These are phyloP conservation scores for Globisporangium carolinianum DNA, from an alignment of 352 stramenopile genomes.

Conservation along the genomic window DNA sequence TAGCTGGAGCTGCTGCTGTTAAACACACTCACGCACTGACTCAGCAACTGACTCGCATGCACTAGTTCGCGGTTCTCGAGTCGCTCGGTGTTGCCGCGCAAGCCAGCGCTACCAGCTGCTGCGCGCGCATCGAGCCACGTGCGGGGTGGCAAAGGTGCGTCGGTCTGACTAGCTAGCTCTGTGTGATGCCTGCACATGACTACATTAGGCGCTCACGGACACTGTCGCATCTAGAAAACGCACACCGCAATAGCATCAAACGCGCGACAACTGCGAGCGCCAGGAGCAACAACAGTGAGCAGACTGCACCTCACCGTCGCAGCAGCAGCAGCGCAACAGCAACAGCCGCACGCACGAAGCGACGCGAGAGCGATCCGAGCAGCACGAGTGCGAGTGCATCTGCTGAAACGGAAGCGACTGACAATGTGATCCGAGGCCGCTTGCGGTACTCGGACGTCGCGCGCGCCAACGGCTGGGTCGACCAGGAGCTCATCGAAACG, in stretches of 20 bases:
- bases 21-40: neutral
- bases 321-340: conserved; percentile 6
- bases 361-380: conserved; percentile 13
- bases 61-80: conserved; percentile 11
- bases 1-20: neutral
- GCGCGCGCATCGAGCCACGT: conserved; percentile 1
- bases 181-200: neutral
- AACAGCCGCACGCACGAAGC: conserved; percentile 8
- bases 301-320: neutral
- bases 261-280: neutral
- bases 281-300: neutral
- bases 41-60: neutral
- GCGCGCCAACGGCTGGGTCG: conserved; percentile 61
- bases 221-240: conserved; percentile 5
- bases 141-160: conserved; percentile 10
- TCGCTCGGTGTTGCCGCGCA: conserved; percentile 6
- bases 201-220: too few species aligned
- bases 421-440: conserved; percentile 60
- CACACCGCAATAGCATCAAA: conserved; percentile 13
- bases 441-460: conserved; percentile 79
- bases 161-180: too few species aligned
- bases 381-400: conserved; percentile 3
- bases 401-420: neutral
- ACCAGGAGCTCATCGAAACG: conserved; percentile 77
- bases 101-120: conserved; percentile 6